Percentiles rank a stretch among this genome's conserved stretches.
phyloP scores from a whole-genome alignment of 495 filamentous ascomycete genomes.

The Thermochaetoides thermophila region DNA sequence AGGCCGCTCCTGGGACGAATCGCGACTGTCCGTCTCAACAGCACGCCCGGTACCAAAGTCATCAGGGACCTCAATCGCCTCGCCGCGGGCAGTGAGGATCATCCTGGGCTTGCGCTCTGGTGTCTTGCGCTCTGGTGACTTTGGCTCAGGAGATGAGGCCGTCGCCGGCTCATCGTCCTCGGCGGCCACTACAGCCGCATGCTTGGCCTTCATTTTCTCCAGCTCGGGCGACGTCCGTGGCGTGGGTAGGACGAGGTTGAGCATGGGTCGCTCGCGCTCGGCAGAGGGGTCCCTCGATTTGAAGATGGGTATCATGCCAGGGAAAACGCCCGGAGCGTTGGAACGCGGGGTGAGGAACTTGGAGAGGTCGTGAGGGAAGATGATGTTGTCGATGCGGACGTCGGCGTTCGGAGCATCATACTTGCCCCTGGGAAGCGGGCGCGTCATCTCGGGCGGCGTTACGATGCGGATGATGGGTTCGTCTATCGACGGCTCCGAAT shows the following conservation, averaged over 20 bases:
- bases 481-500: conserved; percentile 20
- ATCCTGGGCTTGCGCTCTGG: conserved; percentile 6
- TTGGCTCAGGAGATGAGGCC: too few species aligned
- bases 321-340: not conserved
- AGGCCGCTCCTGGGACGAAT: conserved; percentile 13
- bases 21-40: conserved; percentile 43
- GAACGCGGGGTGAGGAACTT: conserved; percentile 12
- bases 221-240: conserved; percentile 29
- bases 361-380: conserved; percentile 23
- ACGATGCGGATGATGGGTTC: conserved; percentile 24
- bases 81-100: conserved; percentile 8
- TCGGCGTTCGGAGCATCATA: conserved; percentile 42
- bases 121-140: conserved; percentile 5
- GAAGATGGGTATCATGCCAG: conserved; percentile 17
- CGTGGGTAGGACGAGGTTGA: conserved; percentile 39
- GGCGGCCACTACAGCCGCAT: conserved; percentile 1
- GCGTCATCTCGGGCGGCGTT: conserved; percentile 33
- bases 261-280: conserved; percentile 34
- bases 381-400: conserved; percentile 35
- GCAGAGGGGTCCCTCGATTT: conserved; percentile 30
- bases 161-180: conserved; percentile 2
- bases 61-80: conserved; percentile 15
- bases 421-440: conserved; percentile 26
- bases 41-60: conserved; percentile 37
- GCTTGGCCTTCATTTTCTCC: conserved; percentile 18